These are phyloP conservation scores for Hypoxylon fuscum DNA, from an alignment of 495 filamentous ascomycete genomes.

Conservation along the genomic window DNA sequence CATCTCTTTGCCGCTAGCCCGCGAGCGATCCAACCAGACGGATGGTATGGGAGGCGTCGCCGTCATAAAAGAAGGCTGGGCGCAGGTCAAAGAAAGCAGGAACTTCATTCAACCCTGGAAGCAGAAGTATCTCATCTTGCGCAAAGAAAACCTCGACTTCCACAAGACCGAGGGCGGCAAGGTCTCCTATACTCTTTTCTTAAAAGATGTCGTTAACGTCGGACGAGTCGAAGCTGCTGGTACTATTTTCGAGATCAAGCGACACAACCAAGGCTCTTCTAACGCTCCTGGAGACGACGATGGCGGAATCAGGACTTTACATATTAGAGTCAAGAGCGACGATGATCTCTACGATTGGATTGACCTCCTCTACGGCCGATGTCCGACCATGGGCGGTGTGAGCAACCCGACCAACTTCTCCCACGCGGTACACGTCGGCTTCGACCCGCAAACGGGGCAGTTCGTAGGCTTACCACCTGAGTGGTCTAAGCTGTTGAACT, in stretches of 20 bases:
- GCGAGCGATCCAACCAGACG: constrained; percentile 67
- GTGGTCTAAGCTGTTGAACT: constrained; percentile 94
- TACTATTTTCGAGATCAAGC: constrained; percentile 90
- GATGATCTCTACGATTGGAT: constrained; percentile 99
- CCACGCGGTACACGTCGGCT: constrained; percentile 95
- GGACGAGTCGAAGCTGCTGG: constrained; percentile 85
- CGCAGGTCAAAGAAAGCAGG: constrained; percentile 87
- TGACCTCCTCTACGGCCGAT: constrained; percentile 94
- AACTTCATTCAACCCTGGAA: constrained; percentile 84
- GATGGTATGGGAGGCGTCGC: constrained; percentile 70
- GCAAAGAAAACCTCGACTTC: constrained; percentile 89
- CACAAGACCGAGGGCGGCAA: constrained; percentile 89
- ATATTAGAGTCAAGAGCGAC: constrained; percentile 90
- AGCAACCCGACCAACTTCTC: constrained; percentile 98
- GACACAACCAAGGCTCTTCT: constrained; percentile 70
- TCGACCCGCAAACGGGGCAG: constrained; percentile 90
- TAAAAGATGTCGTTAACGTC: constrained; percentile 86
- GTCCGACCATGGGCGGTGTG: constrained; percentile 96
- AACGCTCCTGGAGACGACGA: constrained; percentile 73
- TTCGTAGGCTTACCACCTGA: constrained; percentile 93
- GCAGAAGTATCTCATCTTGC: constrained; percentile 84
- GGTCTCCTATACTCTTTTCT: constrained; percentile 76
- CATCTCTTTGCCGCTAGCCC: constrained; percentile 71
- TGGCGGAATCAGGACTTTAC: constrained; percentile 78
- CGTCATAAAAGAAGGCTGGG: constrained; percentile 87